phyloP scores from a whole-genome alignment of 2,329 filamentous ascomycete genomes.

The Colletotrichum cereale region DNA sequence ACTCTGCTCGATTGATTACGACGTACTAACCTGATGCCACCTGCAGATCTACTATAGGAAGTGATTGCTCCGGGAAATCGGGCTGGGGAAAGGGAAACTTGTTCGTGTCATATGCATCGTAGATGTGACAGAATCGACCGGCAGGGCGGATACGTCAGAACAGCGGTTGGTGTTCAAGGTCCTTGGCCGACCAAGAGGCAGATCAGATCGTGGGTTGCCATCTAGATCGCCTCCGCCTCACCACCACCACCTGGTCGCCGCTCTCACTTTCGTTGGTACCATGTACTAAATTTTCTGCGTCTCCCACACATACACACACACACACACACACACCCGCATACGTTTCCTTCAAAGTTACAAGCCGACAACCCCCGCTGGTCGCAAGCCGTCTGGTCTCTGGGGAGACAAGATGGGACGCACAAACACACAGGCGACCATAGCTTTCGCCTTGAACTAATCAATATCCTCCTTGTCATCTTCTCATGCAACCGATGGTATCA shows the following conservation, averaged over 20 bases:
- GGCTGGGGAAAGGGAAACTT: neutral
- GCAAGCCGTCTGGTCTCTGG: slow-evolving; percentile 17
- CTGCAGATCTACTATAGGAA: slow-evolving; percentile 69
- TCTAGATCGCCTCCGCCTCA: slow-evolving; percentile 17
- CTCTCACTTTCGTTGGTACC: slow-evolving; percentile 26
- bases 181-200: neutral
- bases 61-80: slow-evolving; percentile 47
- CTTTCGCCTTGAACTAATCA: slow-evolving; percentile 35
- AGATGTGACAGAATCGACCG: slow-evolving; percentile 26
- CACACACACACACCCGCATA: neutral
- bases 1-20: neutral
- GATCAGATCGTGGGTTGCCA: neutral
- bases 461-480: slow-evolving; percentile 19
- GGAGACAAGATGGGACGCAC: slow-evolving; percentile 32
- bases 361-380: slow-evolving; percentile 23
- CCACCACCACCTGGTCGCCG: neutral
- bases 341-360: slow-evolving; percentile 1
- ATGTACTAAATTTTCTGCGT: slow-evolving; percentile 11
- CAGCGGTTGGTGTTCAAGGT: slow-evolving; percentile 8
- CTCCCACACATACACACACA: neutral
- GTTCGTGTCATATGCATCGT: slow-evolving; percentile 18
- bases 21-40: slow-evolving; percentile 42
- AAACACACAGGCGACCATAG: slow-evolving; percentile 33
- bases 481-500: slow-evolving; percentile 28
- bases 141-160: slow-evolving; percentile 1